phyloP scores from a whole-genome alignment of 805 yeast species.

The Candida peoriensis region DNA sequence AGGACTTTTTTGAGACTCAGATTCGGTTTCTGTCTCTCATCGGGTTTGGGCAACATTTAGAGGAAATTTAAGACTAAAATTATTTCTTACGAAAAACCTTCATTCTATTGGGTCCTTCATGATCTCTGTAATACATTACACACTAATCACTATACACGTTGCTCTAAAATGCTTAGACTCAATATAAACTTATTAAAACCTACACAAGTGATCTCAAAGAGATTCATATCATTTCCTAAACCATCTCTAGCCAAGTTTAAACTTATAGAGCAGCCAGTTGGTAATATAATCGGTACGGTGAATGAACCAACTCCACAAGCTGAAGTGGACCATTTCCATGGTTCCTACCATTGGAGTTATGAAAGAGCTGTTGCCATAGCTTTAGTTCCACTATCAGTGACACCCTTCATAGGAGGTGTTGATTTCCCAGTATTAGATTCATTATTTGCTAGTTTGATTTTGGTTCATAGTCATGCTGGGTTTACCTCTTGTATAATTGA shows the following conservation, averaged over 20 bases:
- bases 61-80: background rate
- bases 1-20: too few species aligned
- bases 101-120: too few species aligned
- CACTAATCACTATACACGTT: too few species aligned
- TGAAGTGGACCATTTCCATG: conserved; percentile 48
- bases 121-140: too few species aligned
- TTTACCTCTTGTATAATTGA: conserved; percentile 75
- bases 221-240: conserved; percentile 15
- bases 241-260: conserved; percentile 31
- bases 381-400: conserved; percentile 55
- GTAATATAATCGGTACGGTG: conserved; percentile 63
- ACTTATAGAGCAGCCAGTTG: conserved; percentile 66
- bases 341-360: conserved; percentile 70
- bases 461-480: conserved; percentile 66
- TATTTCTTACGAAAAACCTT: too few species aligned
- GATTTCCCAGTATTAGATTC: conserved; percentile 55
- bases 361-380: conserved; percentile 59
- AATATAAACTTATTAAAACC: too few species aligned
- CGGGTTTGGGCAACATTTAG: background rate
- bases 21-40: background rate
- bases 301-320: conserved; percentile 70
- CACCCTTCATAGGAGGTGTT: conserved; percentile 51
- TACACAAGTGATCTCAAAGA: conserved; percentile 3
- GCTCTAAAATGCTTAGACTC: too few species aligned
- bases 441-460: conserved; percentile 45